Conservation (phyloP, 352 stramenopile species). For the Albugo candida region DNA sequence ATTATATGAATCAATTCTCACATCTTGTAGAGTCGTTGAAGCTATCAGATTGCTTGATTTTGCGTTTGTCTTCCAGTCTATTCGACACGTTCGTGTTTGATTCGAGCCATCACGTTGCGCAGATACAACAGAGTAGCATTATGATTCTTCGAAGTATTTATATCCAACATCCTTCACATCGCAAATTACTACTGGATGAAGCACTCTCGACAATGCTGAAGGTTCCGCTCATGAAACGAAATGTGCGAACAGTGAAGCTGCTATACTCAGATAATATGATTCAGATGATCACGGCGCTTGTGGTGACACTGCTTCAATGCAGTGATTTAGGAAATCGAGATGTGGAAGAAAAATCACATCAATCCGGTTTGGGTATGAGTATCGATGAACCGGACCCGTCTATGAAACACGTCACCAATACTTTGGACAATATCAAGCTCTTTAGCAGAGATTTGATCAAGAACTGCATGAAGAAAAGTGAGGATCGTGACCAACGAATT, state of each 20-base stretch:
- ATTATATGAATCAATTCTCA: conserved; percentile 54
- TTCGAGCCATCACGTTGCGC: conserved; percentile 25
- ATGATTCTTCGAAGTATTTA: conserved; percentile 46
- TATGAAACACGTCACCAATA: no score
- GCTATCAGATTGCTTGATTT: conserved; percentile 53
- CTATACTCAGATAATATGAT: conserved; percentile 21
- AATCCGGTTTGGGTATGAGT: neutral
- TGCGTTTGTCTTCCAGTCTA: conserved; percentile 50
- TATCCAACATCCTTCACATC: conserved; percentile 36
- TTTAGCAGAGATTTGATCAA: conserved; percentile 37
- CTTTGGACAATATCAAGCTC: neutral
- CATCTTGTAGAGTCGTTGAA: conserved; percentile 38
- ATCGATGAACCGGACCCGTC: neutral
- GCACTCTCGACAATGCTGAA: conserved; percentile 62
- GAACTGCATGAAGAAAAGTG: conserved; percentile 66
- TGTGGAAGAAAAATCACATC: conserved; percentile 1
- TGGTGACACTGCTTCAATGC: conserved; percentile 35
- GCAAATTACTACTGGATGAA: conserved; percentile 37
- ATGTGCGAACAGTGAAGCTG: conserved; percentile 48
- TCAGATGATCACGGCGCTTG: conserved; percentile 50
- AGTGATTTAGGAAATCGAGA: conserved; percentile 3
- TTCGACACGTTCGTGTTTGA: conserved; percentile 51
- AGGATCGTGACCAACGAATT: conserved; percentile 53
- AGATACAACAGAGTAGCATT: conserved; percentile 41
- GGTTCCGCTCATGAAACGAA: conserved; percentile 47